These are phyloP conservation scores for Huntiella decipiens DNA, from an alignment of 2,329 filamentous ascomycete genomes.

Conservation along the genomic window DNA sequence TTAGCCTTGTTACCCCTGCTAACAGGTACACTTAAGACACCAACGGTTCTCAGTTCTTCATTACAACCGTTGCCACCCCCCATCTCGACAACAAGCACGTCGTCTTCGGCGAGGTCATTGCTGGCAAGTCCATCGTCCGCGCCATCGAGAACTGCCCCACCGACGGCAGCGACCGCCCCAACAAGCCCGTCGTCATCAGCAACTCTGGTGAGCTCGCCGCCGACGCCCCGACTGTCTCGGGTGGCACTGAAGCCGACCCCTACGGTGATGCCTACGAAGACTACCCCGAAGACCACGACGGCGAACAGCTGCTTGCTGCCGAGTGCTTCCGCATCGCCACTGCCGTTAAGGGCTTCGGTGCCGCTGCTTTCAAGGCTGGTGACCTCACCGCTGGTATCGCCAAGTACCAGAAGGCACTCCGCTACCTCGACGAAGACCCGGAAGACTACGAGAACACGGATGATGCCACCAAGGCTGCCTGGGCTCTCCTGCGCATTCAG, in stretches of 20 bases:
- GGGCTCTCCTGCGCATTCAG: slow-evolving; percentile 60
- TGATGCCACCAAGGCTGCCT: slow-evolving; percentile 42
- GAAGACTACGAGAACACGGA: slow-evolving; percentile 49
- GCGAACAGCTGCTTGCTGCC: slow-evolving; percentile 30
- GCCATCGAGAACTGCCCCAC: slow-evolving; percentile 74
- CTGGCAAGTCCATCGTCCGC: slow-evolving; percentile 77
- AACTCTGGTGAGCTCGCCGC: slow-evolving; percentile 76
- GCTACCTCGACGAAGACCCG: slow-evolving; percentile 75
- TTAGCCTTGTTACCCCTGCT: slow-evolving; percentile 5
- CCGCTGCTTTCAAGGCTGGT: slow-evolving; percentile 72
- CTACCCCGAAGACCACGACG: slow-evolving; percentile 67
- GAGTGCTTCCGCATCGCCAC: slow-evolving; percentile 58
- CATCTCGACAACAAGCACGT: slow-evolving; percentile 95
- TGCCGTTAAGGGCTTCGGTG: slow-evolving; percentile 81
- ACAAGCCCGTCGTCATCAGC: slow-evolving; percentile 49
- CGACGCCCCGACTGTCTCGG: slow-evolving; percentile 46
- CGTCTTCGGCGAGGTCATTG: slow-evolving; percentile 86
- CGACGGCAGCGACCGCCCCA: slow-evolving; percentile 57
- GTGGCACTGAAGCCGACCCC: slow-evolving; percentile 52
- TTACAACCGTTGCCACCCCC: slow-evolving; percentile 86
- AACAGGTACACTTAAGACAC: slow-evolving; percentile 38
- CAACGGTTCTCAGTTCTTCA: slow-evolving; percentile 96
- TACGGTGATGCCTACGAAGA: slow-evolving; percentile 90
- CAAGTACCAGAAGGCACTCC: slow-evolving; percentile 87
- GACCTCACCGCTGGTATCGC: slow-evolving; percentile 53